Conservation (phyloP, 441 rosid genomes). For the Hypseocharis bilobata region DNA sequence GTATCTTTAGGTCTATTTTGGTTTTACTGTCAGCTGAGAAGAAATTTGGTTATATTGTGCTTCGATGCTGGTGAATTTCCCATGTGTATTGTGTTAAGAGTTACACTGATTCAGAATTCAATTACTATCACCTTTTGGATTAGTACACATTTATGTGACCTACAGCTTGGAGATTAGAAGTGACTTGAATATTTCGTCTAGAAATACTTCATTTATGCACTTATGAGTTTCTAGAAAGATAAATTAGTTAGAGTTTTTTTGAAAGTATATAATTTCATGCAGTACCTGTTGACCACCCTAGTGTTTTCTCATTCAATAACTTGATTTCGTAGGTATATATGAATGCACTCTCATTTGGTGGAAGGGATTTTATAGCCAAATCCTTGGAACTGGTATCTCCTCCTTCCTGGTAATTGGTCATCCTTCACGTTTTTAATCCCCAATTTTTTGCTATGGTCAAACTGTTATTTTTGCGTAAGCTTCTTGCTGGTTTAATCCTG, state of each 20-base stretch:
- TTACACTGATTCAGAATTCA: neutral
- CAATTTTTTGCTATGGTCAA: constrained; percentile 5
- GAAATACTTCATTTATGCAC: too few species aligned
- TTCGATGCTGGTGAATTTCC: too few species aligned
- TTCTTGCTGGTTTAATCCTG: neutral
- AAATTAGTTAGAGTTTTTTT: too few species aligned
- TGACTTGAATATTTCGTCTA: too few species aligned
- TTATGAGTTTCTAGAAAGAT: too few species aligned
- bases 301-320: constrained; percentile 9
- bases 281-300: neutral
- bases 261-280: neutral
- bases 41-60: too few species aligned
- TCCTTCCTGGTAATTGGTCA: constrained; percentile 66
- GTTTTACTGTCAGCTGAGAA: too few species aligned
- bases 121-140: neutral
- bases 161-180: too few species aligned
- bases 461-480: neutral
- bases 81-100: too few species aligned
- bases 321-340: constrained; percentile 42
- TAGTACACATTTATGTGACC: neutral
- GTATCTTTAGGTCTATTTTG: too few species aligned
- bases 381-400: constrained; percentile 72
- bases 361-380: constrained; percentile 34
- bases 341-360: constrained; percentile 32
- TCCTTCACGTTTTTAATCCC: constrained; percentile 25